A percentile compares a stretch with the other conserved stretches of the same genome.
These are phyloP conservation scores for Aspergillus fructus DNA, from an alignment of 2,329 filamentous ascomycete genomes.

Conservation along the genomic window DNA sequence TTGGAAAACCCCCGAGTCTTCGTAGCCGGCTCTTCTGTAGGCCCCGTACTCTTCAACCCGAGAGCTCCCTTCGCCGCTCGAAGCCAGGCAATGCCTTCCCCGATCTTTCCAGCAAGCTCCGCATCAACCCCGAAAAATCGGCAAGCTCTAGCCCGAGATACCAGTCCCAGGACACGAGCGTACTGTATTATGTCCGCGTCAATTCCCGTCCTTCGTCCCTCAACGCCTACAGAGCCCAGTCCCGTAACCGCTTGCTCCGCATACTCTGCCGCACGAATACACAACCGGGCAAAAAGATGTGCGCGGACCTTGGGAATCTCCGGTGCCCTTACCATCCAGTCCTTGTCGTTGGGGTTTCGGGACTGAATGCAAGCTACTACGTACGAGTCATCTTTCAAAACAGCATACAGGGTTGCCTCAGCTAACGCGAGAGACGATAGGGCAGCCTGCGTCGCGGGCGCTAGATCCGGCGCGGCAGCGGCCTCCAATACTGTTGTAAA, in stretches of 20 bases:
- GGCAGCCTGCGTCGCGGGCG: slow-evolving; percentile 42
- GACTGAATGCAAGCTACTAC: slow-evolving; percentile 77
- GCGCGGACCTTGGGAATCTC: slow-evolving; percentile 86
- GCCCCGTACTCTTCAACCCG: slow-evolving; percentile 56
- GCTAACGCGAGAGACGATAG: slow-evolving; percentile 66
- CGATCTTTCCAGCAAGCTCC: slow-evolving; percentile 76
- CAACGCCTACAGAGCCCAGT: slow-evolving; percentile 39
- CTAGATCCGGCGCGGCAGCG: slow-evolving; percentile 46
- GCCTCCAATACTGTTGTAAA: slow-evolving; percentile 30
- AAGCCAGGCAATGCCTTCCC: slow-evolving; percentile 84
- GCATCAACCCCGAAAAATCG: slow-evolving; percentile 89
- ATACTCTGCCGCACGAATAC: slow-evolving; percentile 84
- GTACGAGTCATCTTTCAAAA: slow-evolving; percentile 93
- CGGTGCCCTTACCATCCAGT: slow-evolving; percentile 95
- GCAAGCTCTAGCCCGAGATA: slow-evolving; percentile 79
- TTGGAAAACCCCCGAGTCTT: slow-evolving; percentile 44
- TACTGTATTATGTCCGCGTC: slow-evolving; percentile 70
- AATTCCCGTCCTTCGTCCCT: slow-evolving; percentile 40
- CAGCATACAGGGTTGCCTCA: slow-evolving; percentile 84
- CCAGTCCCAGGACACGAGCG: slow-evolving; percentile 70
- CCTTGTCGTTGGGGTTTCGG: slow-evolving; percentile 77
- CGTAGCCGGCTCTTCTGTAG: slow-evolving; percentile 37
- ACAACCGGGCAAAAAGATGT: slow-evolving; percentile 82
- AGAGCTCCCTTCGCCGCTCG: slow-evolving; percentile 73
- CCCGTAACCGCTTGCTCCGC: slow-evolving; percentile 68